A percentile compares a stretch with the other conserved stretches of the same genome.
phyloP scores from a whole-genome alignment of 305 asterid genomes.

The Solanum hybrid region DNA sequence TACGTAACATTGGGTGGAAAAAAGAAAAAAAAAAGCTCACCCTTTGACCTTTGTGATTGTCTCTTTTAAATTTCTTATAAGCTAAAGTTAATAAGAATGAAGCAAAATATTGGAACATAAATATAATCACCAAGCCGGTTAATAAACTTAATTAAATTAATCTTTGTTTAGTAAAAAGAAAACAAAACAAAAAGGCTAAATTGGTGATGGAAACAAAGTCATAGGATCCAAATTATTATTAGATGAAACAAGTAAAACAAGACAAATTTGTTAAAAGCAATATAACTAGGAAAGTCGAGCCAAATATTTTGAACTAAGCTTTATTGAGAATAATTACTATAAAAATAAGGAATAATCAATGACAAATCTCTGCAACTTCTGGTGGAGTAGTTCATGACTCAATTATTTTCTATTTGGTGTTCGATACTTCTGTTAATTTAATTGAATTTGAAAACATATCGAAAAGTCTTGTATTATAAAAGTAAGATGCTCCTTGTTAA shows the following conservation, averaged over 20 bases:
- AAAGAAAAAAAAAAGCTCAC: background rate
- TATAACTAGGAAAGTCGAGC: background rate
- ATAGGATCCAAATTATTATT: conserved; percentile 12
- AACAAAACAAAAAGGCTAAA: background rate
- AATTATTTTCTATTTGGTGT: fast-evolving
- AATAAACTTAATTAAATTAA: background rate
- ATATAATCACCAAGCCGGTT: background rate
- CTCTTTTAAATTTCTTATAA: background rate
- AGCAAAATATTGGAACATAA: background rate
- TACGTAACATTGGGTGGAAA: background rate
- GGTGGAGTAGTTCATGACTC: background rate
- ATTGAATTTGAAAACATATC: fast-evolving
- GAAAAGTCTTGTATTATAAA: no score
- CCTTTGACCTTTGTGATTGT: background rate
- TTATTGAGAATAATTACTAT: background rate
- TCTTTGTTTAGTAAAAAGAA: background rate
- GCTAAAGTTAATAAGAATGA: background rate
- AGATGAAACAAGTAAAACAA: conserved; percentile 9
- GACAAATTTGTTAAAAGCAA: background rate
- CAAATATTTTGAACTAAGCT: background rate
- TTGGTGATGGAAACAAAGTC: background rate
- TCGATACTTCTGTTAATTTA: fast-evolving
- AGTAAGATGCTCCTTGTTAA: no score
- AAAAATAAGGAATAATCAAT: background rate
- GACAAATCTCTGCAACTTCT: background rate